A percentile compares a stretch with the other conserved stretches of the same genome.
phyloP scores from a whole-genome alignment of 306 rosid species.

The Fagus sylvatica region DNA sequence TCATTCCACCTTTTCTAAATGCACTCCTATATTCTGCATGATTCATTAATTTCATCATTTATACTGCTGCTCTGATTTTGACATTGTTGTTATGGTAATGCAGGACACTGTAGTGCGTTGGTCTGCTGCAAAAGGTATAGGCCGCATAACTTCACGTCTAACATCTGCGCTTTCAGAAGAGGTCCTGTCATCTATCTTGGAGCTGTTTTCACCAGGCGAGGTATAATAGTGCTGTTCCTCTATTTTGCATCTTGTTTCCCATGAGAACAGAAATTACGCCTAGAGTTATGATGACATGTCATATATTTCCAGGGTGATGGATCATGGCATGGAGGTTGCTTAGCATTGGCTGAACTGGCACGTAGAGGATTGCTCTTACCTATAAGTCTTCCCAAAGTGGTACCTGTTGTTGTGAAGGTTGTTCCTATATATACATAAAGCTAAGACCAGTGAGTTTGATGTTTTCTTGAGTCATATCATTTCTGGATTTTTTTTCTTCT shows the following conservation, averaged over 20 bases:
- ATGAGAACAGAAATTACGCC: neutral
- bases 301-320: constrained; percentile 79
- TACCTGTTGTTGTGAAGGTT: constrained; percentile 94
- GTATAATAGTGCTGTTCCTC: constrained; percentile 41
- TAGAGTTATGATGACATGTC: constrained; percentile 5
- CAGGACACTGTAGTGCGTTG: constrained; percentile 98
- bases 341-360: constrained; percentile 96
- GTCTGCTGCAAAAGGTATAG: constrained; percentile 98
- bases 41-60: neutral
- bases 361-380: constrained; percentile 96
- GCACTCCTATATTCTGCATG: neutral
- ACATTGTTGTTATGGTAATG: constrained; percentile 26
- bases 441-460: constrained; percentile 12
- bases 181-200: constrained; percentile 83
- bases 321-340: constrained; percentile 99
- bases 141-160: constrained; percentile 79
- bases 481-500: constrained; percentile 5
- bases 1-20: neutral
- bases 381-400: constrained; percentile 74
- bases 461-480: constrained; percentile 24
- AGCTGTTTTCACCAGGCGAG: constrained; percentile 92
- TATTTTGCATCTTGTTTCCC: constrained; percentile 22
- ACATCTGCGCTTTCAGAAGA: constrained; percentile 85
- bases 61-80: constrained; percentile 15
- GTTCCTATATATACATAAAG: constrained; percentile 21